Evolutionary conservation across 257 asterid genomes (phyloP).

Genomic region (Plantago major): DNA sequence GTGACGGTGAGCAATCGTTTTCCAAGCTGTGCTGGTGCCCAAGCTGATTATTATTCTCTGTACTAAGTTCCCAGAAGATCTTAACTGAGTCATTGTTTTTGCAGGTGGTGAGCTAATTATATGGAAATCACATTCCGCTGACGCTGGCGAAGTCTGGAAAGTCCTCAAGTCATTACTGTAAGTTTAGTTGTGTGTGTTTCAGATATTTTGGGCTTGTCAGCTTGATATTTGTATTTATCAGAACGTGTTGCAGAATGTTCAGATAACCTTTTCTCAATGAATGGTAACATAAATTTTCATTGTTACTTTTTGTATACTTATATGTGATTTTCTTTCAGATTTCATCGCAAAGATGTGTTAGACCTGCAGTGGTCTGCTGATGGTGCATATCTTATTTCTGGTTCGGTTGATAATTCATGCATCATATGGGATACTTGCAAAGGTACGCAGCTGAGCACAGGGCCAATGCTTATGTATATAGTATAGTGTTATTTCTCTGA

Average conservation of each 20-base stretch:
- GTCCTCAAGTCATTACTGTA: slow-evolving; percentile 73
- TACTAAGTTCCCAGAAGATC: slow-evolving; percentile 7
- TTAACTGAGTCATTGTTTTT: slow-evolving; percentile 8
- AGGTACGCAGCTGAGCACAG: slow-evolving; percentile 37
- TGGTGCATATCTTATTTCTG: slow-evolving; percentile 77
- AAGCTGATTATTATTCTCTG: not conserved
- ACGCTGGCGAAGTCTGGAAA: slow-evolving; percentile 82
- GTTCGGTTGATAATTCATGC: slow-evolving; percentile 97
- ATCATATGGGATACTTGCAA: slow-evolving; percentile 90
- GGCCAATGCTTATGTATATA: not conserved
- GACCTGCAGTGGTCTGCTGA: slow-evolving; percentile 92
- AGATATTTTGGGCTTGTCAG: slow-evolving; percentile 1
- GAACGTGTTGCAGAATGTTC: not conserved
- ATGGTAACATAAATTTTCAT: not conserved
- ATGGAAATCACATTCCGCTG: slow-evolving; percentile 69
- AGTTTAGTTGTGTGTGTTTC: slow-evolving; percentile 30
- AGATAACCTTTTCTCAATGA: not conserved
- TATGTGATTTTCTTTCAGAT: slow-evolving; percentile 42
- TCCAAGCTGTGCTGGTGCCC: slow-evolving; percentile 5
- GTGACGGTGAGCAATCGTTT: slow-evolving; percentile 64
- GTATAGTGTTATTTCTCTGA: not conserved
- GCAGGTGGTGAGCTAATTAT: slow-evolving; percentile 85
- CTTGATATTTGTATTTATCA: slow-evolving; percentile 13
- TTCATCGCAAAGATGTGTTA: slow-evolving; percentile 91
- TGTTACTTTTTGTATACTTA: slow-evolving; percentile 11